Conservation (phyloP, 2,329 filamentous ascomycete genomes). For the Dothideomycetidae sp. region DNA sequence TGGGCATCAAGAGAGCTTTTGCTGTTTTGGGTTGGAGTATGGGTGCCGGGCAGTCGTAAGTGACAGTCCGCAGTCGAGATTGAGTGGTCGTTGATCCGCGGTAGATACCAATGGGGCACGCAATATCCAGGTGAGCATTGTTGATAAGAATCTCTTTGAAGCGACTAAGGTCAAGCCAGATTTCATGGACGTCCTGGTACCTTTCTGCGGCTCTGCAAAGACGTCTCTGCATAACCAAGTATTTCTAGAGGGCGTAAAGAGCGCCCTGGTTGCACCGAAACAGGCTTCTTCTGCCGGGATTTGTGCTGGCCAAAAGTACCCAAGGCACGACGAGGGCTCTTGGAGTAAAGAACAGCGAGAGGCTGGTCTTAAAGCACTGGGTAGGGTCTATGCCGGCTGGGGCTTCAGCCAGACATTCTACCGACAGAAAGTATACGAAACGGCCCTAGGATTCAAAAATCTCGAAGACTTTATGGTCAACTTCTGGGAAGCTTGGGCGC, state of each 20-base stretch:
- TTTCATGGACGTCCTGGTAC: slow-evolving; percentile 50
- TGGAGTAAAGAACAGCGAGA: slow-evolving; percentile 42
- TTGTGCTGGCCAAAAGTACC: slow-evolving; percentile 29
- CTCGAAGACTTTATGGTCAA: slow-evolving; percentile 58
- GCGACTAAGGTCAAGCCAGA: slow-evolving; percentile 35
- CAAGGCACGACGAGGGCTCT: background rate
- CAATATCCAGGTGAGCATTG: slow-evolving; percentile 18
- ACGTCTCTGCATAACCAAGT: slow-evolving; percentile 55
- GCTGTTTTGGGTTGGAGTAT: slow-evolving; percentile 58
- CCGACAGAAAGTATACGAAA: slow-evolving; percentile 54
- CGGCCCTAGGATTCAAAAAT: slow-evolving; percentile 46
- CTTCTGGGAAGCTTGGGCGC: slow-evolving; percentile 65
- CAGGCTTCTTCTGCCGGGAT: slow-evolving; percentile 38
- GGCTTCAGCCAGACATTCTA: slow-evolving; percentile 72
- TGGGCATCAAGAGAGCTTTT: slow-evolving; percentile 45
- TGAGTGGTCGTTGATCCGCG: background rate
- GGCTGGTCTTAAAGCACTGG: slow-evolving; percentile 54
- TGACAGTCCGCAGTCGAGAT: slow-evolving; percentile 35
- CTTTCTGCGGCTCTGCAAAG: slow-evolving; percentile 52
- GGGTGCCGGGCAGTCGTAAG: slow-evolving; percentile 47
- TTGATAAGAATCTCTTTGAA: slow-evolving; percentile 28
- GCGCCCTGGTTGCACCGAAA: slow-evolving; percentile 44
- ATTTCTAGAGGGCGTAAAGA: slow-evolving; percentile 51
- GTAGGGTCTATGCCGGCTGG: slow-evolving; percentile 59
- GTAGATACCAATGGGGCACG: slow-evolving; percentile 22